A percentile compares a stretch with the other conserved stretches of the same genome.
Evolutionary conservation across 1,284 basidiomycete species (phyloP).

Genomic region (Leccinum insigne): DNA sequence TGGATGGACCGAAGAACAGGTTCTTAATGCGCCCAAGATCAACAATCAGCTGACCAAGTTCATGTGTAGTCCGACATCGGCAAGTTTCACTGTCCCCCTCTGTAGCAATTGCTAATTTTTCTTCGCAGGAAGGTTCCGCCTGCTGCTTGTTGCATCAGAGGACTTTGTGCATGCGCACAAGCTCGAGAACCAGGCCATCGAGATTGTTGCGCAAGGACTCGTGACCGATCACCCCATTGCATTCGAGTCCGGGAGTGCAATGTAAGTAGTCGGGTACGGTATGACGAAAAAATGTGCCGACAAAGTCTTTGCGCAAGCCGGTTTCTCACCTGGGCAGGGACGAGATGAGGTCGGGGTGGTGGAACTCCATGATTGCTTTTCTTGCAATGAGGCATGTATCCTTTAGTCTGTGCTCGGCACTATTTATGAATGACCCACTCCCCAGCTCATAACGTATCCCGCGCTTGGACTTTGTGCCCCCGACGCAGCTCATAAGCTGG

Average conservation of each 20-base stretch:
- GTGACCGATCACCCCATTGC: constrained; percentile 64
- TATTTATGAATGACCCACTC: not conserved
- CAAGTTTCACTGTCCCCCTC: constrained; percentile 27
- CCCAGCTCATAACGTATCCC: constrained; percentile 80
- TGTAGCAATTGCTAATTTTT: constrained; percentile 1
- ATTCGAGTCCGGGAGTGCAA: constrained; percentile 66
- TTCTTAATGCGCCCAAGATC: constrained; percentile 66
- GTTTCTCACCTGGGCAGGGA: constrained; percentile 61
- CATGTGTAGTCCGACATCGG: constrained; percentile 88
- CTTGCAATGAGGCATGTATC: constrained; percentile 65
- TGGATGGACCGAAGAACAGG: constrained; percentile 72
- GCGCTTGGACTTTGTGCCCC: constrained; percentile 72
- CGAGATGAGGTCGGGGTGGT: constrained; percentile 81
- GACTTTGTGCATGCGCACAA: constrained; percentile 76
- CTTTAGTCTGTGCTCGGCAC: not conserved
- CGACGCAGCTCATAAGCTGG: constrained; percentile 74
- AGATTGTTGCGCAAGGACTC: constrained; percentile 67
- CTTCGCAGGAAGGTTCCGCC: constrained; percentile 65
- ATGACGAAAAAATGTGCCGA: constrained; percentile 77
- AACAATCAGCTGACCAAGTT: constrained; percentile 78
- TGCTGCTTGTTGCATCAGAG: constrained; percentile 75
- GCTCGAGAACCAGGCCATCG: constrained; percentile 86
- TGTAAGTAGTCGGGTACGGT: constrained; percentile 73
- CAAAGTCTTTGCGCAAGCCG: constrained; percentile 72
- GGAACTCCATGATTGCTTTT: constrained; percentile 87